These are phyloP conservation scores for Dictyostelium discoideum DNA, from an alignment of 78 protist species.

Conservation along the genomic window DNA sequence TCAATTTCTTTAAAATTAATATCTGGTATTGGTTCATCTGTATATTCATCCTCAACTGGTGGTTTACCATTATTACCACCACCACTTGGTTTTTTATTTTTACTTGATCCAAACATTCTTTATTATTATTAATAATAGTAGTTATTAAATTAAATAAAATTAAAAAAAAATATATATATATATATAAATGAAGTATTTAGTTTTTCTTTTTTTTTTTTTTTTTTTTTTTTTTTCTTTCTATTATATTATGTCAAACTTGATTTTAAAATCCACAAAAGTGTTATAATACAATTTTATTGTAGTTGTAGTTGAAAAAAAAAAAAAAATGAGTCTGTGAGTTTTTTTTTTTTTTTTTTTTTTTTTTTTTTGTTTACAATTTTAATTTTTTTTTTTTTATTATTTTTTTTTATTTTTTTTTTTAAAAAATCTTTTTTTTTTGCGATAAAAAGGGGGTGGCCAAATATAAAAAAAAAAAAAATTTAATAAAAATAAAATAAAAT, in stretches of 20 bases:
- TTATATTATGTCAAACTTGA: not conserved
- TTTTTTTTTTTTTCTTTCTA: no score
- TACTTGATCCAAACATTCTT: not conserved
- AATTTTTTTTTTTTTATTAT: not conserved
- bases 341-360: not conserved
- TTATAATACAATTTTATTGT: no score
- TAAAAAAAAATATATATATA: no score
- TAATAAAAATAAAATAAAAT: not conserved
- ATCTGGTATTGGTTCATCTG: slow-evolving; percentile 3
- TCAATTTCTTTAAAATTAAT: slow-evolving; percentile 42
- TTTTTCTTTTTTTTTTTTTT: no score
- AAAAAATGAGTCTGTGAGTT: not conserved
- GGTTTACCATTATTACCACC: not conserved
- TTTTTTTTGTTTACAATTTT: not conserved
- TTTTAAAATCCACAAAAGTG: no score
- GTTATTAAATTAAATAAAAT: no score
- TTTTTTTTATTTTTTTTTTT: not conserved
- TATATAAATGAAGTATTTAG: no score
- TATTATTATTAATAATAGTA: no score
- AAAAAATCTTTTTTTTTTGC: not conserved
- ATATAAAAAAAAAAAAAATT: not conserved
- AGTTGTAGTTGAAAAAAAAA: not conserved
- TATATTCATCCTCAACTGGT: not conserved
- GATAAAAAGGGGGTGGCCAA: not conserved
- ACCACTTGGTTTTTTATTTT: not conserved